These are phyloP conservation scores for Rhodomyrtus psidioides DNA, from an alignment of 441 rosid genomes.

Conservation along the genomic window DNA sequence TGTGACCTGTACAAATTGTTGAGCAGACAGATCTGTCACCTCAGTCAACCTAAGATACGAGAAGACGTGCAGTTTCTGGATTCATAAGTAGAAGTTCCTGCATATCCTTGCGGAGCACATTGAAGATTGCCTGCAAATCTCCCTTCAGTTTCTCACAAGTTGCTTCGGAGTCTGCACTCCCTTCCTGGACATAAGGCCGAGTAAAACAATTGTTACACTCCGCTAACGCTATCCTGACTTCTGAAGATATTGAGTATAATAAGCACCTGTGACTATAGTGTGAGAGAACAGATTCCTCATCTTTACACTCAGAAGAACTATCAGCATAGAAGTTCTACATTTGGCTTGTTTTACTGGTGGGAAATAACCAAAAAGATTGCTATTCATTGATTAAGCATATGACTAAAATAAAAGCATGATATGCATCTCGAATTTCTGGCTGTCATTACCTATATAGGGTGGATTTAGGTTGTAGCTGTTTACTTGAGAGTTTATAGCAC, in stretches of 20 bases:
- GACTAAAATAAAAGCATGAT: not conserved
- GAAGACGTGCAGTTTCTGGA: conserved; percentile 76
- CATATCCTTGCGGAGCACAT: conserved; percentile 74
- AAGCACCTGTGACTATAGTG: not conserved
- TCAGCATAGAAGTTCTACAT: not conserved
- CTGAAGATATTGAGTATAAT: not conserved
- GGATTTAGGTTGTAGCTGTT: not conserved
- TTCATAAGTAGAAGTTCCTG: conserved; percentile 82
- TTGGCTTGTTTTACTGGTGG: not conserved
- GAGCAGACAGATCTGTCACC: conserved; percentile 21
- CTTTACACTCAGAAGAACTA: not conserved
- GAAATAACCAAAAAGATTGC: not conserved
- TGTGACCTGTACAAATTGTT: conserved; percentile 17
- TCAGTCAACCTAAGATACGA: conserved; percentile 22
- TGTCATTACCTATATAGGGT: not conserved
- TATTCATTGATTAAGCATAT: not conserved
- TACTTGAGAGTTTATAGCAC: not conserved
- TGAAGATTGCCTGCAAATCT: conserved; percentile 68
- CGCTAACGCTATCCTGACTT: not conserved
- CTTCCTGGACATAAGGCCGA: not conserved
- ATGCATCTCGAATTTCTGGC: not conserved
- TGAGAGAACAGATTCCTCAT: not conserved
- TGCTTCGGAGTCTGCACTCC: conserved; percentile 29
- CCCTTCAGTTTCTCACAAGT: conserved; percentile 62
- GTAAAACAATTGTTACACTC: not conserved